Base-by-base conservation (phyloP, 352 stramenopile genomes). In the Globisporangium camurandrum region DNA sequence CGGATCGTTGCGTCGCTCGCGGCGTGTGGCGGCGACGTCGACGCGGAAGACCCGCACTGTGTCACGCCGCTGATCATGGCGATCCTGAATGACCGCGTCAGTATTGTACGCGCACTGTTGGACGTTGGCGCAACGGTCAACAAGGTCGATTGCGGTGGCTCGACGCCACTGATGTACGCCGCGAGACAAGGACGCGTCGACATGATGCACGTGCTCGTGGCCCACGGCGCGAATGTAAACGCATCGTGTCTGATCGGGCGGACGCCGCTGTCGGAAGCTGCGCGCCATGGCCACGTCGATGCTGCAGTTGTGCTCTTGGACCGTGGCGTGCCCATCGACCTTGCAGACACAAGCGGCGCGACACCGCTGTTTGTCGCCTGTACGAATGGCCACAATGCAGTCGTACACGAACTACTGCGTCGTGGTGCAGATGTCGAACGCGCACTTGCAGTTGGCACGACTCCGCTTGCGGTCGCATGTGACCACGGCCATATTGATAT, bases 241-340 rank as follows among this genome's bases (percentile, higher is more conserved):
- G 16, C 7, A 16, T 1, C 1, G 17, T n/a, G n/a, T 6, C n/a
- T n/a, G 4, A 26, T 23, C 9, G 9, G 14, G 12, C 6, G 1
- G 22, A 42, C 19, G 11, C 14, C 46, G 10, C 46, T 51, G 23
- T 42, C 24, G 9, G 31, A 28, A 12, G 46, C 46, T 17, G 39
- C 33, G 16, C 34, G 31, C 22, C 22, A 19, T 24, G 46, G 46
- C 10, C 10, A 44, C 16, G 14, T 24, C 3, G 23, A 34, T 9
- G 17, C 31, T 34, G 49, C 48, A 4, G 34, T 27, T 31, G 3
- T 55, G 22, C 37, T 55, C 17, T n/a, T 55, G 10, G 30, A 49
- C 16, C 33, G 6, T 24, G 37, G 39, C 2, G 49, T 30, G 3
- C 22, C 22, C 14, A 5, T 48, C 27, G 23, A 55, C 39, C n/a